Percentiles rank a stretch among this genome's conserved stretches.
Conservation (phyloP, 805 yeast genomes). For the Yarrowia yakushimensis region DNA sequence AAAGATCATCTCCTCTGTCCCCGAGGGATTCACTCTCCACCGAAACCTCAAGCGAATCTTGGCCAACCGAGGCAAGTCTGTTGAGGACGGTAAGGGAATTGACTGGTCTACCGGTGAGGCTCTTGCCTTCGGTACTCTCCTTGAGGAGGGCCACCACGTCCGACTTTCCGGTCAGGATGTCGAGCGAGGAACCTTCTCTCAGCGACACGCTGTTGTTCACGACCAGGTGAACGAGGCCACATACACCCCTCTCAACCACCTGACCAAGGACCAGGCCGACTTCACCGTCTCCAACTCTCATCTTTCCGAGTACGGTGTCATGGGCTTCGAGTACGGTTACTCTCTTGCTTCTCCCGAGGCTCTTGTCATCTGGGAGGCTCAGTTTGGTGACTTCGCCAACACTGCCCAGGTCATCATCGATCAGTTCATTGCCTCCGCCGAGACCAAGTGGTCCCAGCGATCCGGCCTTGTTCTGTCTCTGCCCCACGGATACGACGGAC, state of each 20-base stretch:
- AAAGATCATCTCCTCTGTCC: constrained; percentile 72
- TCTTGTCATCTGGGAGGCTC: constrained; percentile 98
- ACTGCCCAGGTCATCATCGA: constrained; percentile 97
- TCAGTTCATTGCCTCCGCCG: constrained; percentile 95
- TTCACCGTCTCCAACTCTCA: constrained; percentile 92
- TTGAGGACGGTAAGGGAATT: constrained; percentile 85
- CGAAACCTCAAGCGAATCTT: constrained; percentile 94
- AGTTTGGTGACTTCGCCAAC: constrained; percentile 99
- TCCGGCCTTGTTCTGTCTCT: constrained; percentile 91
- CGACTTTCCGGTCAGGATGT: constrained; percentile 99
- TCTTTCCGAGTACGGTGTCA: constrained; percentile 96
- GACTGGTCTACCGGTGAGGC: constrained; percentile 99
- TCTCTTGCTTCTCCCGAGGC: constrained; percentile 97
- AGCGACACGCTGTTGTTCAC: constrained; percentile 97
- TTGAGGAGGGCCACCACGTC: constrained; percentile 90
- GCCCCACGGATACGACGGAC: constrained; percentile 99
- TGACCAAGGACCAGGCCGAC: constrained; percentile 70
- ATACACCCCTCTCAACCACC: constrained; percentile 79
- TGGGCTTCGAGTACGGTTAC: constrained; percentile 99
- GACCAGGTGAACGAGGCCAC: constrained; percentile 85
- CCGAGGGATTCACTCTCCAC: constrained; percentile 84
- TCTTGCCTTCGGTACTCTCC: constrained; percentile 90
- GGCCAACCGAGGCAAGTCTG: constrained; percentile 78
- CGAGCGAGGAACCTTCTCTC: constrained; percentile 99
- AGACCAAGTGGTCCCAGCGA: constrained; percentile 98